Conservation (phyloP, 306 rosid genomes). For the Corylus americana region DNA sequence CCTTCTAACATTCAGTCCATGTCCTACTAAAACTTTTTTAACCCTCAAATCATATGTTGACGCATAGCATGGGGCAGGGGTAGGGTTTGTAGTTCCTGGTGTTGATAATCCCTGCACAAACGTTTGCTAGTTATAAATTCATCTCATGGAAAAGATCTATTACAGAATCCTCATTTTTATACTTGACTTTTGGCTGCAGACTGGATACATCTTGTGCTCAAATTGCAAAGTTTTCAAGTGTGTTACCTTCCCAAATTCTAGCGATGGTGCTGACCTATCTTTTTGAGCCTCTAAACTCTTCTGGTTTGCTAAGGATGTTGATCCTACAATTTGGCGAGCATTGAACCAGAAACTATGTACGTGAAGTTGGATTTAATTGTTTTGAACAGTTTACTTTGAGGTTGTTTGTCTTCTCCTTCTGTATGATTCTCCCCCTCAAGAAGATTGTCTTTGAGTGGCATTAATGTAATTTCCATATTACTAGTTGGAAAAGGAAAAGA, state of each 20-base stretch:
- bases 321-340: background rate
- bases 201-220: conserved; percentile 73
- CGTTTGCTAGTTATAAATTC: background rate
- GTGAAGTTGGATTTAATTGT: background rate
- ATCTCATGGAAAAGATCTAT: background rate
- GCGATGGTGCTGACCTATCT: conserved; percentile 50
- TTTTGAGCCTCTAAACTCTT: conserved; percentile 29
- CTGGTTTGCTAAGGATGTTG: background rate
- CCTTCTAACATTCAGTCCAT: no score
- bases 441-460: conserved; percentile 3
- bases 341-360: background rate
- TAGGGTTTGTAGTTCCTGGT: background rate
- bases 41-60: no score
- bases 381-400: background rate
- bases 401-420: background rate
- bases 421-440: conserved; percentile 14
- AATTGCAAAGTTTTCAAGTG: conserved; percentile 88
- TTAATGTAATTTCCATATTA: conserved; percentile 18
- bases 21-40: no score
- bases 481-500: background rate
- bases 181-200: conserved; percentile 40
- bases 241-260: conserved; percentile 75
- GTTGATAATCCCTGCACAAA: background rate
- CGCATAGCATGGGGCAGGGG: no score
- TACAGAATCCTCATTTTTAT: background rate